Evolutionary conservation across 1,139 yeast species (phyloP).

Genomic region (Wickerhamomyces sp.): DNA sequence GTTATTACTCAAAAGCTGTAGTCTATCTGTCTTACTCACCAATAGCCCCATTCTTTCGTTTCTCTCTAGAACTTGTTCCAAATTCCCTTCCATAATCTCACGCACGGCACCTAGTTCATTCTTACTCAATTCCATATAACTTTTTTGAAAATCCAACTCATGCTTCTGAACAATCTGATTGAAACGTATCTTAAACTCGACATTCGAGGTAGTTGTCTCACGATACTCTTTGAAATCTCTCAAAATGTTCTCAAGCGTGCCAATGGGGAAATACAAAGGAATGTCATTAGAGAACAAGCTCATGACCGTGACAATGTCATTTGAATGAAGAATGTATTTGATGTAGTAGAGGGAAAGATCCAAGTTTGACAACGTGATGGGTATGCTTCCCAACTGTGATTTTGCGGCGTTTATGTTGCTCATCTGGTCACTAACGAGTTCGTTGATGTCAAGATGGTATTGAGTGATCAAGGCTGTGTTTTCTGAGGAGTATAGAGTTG

Average conservation of each 20-base stretch:
- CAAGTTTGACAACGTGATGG: conserved; percentile 12
- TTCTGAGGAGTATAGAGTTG: conserved; percentile 22
- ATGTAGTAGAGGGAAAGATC: conserved; percentile 15
- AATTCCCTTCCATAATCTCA: conserved; percentile 55
- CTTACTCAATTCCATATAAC: conserved; percentile 13
- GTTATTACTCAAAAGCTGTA: conserved; percentile 61
- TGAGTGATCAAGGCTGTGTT: conserved; percentile 13
- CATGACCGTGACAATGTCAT: conserved; percentile 22
- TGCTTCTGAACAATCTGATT: conserved; percentile 22
- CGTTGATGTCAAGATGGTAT: conserved; percentile 15
- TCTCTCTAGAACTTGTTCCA: conserved; percentile 60
- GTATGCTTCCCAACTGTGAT: conserved; percentile 18
- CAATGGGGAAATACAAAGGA: conserved; percentile 20
- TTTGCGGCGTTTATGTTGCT: conserved; percentile 19
- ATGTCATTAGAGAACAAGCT: conserved; percentile 19
- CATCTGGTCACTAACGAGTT: conserved; percentile 18
- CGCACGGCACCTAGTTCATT: conserved; percentile 21
- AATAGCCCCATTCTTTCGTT: conserved; percentile 70
- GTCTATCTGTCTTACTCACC: conserved; percentile 76
- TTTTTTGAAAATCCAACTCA: conserved; percentile 16
- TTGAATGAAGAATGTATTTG: conserved; percentile 14
- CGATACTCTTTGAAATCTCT: conserved; percentile 16
- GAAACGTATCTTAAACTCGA: conserved; percentile 19
- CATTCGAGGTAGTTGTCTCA: conserved; percentile 6
- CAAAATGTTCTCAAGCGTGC: conserved; percentile 17